Evolutionary conservation across 768 basidiomycete genomes (phyloP), one percentile per base, ranked within the genome.

Genomic region (Macrolepiota fuliginosa): DNA sequence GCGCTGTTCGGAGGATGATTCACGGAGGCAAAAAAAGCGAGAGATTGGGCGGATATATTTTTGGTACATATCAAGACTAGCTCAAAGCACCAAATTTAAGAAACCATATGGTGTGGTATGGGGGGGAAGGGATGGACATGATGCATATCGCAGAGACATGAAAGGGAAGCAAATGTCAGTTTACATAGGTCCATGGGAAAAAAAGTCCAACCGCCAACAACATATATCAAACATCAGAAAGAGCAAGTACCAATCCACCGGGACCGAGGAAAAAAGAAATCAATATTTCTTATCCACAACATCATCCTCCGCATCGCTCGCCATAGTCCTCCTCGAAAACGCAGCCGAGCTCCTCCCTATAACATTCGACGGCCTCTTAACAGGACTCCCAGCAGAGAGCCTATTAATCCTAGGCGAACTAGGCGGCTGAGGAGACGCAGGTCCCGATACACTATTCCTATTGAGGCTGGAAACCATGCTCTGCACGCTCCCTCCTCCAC

Each of bases 221-320:
- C 29, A 32, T 32, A 32, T 32, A 32, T 32, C 39, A 39, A 53
- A 47, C 15, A 22, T 37, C 10, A 52, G 46, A 40, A 60, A 53
- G 54, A 25, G 37, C 22, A 15, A n/a, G n/a, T 10, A 51, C 17
- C n/a, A n/a, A n/a, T 22, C 4, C 17, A n/a, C 58, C 40, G 17
- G 39, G 25, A 32, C 19, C 46, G 15, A 29, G 27, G 50, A 29
- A 29, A 39, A 40, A 10, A 2, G 12, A 47, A 19, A 51, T 22
- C 52, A 25, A 49, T 63, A 74, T 62, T 73, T 75, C 62, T 64
- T 73, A 68, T 73, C 81, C 25, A 89, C 77, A 61, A 89, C 76
- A 65, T 89, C 84, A 64, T 92, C 91, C 70, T 93, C 91, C 37
- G 90, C 90, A 68, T 92, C 91, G 69, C 89, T 90, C 45, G 88